Percentiles rank a stretch among this genome's conserved stretches.
These are phyloP conservation scores for Neonectria neomacrospora DNA, from an alignment of 2,329 filamentous ascomycete genomes.

Conservation along the genomic window DNA sequence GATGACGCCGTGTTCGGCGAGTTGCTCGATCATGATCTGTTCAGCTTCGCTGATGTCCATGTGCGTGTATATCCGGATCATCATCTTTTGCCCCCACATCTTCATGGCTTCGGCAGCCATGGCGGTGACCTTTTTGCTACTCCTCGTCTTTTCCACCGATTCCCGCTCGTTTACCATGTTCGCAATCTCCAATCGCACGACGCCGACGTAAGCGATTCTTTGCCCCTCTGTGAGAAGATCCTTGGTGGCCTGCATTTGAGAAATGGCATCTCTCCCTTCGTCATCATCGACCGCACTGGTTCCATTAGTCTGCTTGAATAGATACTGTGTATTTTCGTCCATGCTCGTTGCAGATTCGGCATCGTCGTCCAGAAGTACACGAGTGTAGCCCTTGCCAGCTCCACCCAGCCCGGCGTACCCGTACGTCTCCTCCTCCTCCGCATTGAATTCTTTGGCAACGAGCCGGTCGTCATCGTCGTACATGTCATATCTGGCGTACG, in stretches of 20 bases:
- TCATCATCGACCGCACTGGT: conserved; percentile 76
- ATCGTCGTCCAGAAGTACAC: conserved; percentile 95
- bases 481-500: conserved; percentile 91
- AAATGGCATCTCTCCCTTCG: conserved; percentile 84
- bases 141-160: conserved; percentile 68
- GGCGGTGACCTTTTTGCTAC: conserved; percentile 76
- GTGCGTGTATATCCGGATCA: conserved; percentile 91
- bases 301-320: conserved; percentile 80
- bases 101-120: conserved; percentile 80
- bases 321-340: conserved; percentile 96
- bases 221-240: conserved; percentile 95
- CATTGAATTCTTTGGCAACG: conserved; percentile 82
- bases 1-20: conserved; percentile 90
- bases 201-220: conserved; percentile 93
- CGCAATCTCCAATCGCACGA: conserved; percentile 83
- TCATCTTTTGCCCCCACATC: conserved; percentile 99
- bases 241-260: conserved; percentile 96
- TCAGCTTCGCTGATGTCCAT: conserved; percentile 95
- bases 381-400: conserved; percentile 93
- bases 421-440: conserved; percentile 74
- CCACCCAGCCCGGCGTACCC: conserved; percentile 84
- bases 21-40: conserved; percentile 98
- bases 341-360: conserved; percentile 93
- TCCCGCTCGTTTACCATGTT: conserved; percentile 79
- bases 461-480: conserved; percentile 94